Evolutionary conservation across 345 rosid genomes (phyloP), one percentile per base, ranked within the genome.

Genomic region (Arabidopsis arenosa): DNA sequence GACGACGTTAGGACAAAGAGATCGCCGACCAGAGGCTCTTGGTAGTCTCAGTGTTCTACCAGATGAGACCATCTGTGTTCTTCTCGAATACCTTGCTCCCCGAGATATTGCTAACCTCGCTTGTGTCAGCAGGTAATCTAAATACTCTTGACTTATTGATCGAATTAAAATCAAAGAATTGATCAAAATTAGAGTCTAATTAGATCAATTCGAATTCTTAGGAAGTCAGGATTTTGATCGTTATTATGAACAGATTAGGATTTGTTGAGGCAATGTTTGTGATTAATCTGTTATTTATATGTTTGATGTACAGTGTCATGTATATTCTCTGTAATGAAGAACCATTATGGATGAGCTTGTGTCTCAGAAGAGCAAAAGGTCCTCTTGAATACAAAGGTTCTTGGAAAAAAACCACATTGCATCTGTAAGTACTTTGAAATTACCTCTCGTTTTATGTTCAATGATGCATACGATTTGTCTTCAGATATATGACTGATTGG

Each of bases 311-410:
- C 82, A 94, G 98, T 79, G 93, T 89, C 36, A 85, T 87, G 93
- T 90, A 94, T 78, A 89, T 91, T 57, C 79, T 94, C 3, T 90
- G 97, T 84, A 85, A 86, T 36, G 98, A 90, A 81, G 98, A 94
- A 49, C 98, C 98, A 1, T 78, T 94, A 6, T 94, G 98, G 98
- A 91, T 90, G 98, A 84, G 75, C 61, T 69, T 88, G 15, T 90
- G 97, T 70, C 81, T 91, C 41, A 85, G 76, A 67, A 84, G 35
- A 26, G 80, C 68, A 1, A 86, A 80, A 28, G 88, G 88, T 67
- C 83, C 83, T 26, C 82, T 91, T 73, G 86, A 85, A 13, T 88
- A 84, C 82, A 81, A 80, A 80, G 95, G 92, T 79, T 91, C 95
- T 78, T 94, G 98, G 98, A 92, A 89, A 83, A 89, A 89, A 66